Evolutionary conservation across 2,329 filamentous ascomycete species (phyloP).

Genomic region (Mollisia scopiformis): DNA sequence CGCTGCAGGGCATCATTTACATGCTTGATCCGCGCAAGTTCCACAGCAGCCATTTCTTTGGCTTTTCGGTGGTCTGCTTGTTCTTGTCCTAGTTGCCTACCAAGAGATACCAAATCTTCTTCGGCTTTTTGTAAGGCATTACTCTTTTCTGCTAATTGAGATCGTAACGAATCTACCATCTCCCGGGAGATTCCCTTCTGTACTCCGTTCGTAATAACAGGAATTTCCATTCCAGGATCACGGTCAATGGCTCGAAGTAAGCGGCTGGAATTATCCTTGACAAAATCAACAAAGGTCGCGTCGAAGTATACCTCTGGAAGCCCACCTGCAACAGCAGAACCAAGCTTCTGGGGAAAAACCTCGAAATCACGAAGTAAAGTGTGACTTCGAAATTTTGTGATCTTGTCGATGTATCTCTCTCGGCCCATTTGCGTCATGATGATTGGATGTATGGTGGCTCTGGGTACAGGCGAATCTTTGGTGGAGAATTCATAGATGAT

Average conservation of each 20-base stretch:
- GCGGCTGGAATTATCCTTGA: conserved; percentile 94
- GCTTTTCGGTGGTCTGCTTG: conserved; percentile 71
- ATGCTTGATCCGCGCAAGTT: conserved; percentile 48
- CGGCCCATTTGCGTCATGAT: conserved; percentile 77
- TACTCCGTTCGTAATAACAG: conserved; percentile 75
- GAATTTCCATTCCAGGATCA: conserved; percentile 85
- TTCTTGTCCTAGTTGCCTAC: conserved; percentile 68
- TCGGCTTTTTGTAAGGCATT: conserved; percentile 51
- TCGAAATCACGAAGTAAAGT: conserved; percentile 87
- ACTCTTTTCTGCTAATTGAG: conserved; percentile 75
- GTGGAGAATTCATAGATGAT: conserved; percentile 97
- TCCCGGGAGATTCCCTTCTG: conserved; percentile 94
- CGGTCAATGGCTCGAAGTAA: conserved; percentile 85
- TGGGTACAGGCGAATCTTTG: conserved; percentile 89
- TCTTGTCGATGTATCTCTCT: conserved; percentile 83
- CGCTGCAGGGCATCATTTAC: conserved; percentile 72
- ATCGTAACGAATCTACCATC: conserved; percentile 81
- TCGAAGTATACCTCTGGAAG: conserved; percentile 87
- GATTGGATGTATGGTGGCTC: conserved; percentile 78
- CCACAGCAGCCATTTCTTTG: conserved; percentile 59
- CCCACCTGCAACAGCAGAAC: conserved; percentile 52
- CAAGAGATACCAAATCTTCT: conserved; percentile 48
- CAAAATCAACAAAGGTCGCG: conserved; percentile 83
- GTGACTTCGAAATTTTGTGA: conserved; percentile 77
- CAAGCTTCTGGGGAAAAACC: conserved; percentile 73